Base-by-base conservation (phyloP, 2,329 filamentous ascomycete genomes). In the Dactylella cylindrospora region DNA sequence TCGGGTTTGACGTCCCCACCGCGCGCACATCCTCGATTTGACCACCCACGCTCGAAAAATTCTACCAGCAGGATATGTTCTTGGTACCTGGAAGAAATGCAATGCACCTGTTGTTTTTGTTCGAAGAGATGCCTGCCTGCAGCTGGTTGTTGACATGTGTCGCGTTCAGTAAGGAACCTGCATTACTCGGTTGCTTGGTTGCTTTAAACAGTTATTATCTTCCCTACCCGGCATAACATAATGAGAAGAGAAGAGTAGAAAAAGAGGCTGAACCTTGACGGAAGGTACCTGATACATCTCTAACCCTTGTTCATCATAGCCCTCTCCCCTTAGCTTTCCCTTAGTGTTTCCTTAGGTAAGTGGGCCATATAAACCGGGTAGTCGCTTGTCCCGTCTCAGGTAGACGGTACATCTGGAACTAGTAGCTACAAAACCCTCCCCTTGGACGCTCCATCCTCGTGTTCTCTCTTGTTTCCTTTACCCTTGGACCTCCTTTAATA, bases 271-370 rank as follows among this genome's bases (percentile, higher is more conserved):
- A 22, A 38, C 45, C 45, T 44, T 44, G 53, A 59, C 31, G 29
- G 32, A 25, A 49, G 29, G 54, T 61, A 61, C 33, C 54, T 46
- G 54, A 61, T 61, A 61, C 54, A 52, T 38, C 47, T 39, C 46
- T 35, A 40, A 25, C 39, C 32, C 46, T 28, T 52, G 40, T 26
- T 46, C 29, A 36, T 40, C 45, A 46, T 33, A 38, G 31, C 51
- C 33, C 35, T 25, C 25, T 31, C 31, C 41, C 12, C 19, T 32
- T 41, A 39, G 41, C 39, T 55, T 35, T 20, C 13, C 32, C n/a
- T 12, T 26, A 15, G n/a, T 13, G n/a, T 12, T 5, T 6, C 33
- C 33, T 38, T 9, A 38, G 15, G 33, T 38, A 19, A 19, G 33
- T 19, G 36, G 36, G 36, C 15, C 12, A 39, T 45, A 61, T 53